These are phyloP conservation scores for Irpex lacteus DNA, from an alignment of 1,284 basidiomycete species.

Conservation along the genomic window DNA sequence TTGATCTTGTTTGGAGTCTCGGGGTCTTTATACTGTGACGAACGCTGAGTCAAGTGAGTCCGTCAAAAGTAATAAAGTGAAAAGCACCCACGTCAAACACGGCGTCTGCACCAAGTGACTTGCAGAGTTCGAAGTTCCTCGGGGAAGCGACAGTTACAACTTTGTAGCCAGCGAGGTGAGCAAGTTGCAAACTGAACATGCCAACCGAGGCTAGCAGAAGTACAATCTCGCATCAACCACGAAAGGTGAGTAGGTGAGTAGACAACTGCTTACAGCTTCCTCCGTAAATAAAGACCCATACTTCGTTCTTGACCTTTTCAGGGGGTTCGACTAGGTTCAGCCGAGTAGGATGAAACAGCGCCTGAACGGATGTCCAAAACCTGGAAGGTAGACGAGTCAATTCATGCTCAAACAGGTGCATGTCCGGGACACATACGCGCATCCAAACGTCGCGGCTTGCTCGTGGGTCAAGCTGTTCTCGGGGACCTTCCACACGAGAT, in stretches of 20 bases:
- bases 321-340: slow-evolving; percentile 21
- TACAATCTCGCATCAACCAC: background rate
- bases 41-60: background rate
- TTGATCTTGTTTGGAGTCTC: slow-evolving; percentile 23
- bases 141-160: slow-evolving; percentile 40
- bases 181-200: slow-evolving; percentile 42
- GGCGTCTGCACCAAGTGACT: slow-evolving; percentile 30
- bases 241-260: background rate
- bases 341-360: slow-evolving; percentile 23
- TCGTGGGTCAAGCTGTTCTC: background rate
- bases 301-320: slow-evolving; percentile 2
- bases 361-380: slow-evolving; percentile 31
- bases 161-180: slow-evolving; percentile 37
- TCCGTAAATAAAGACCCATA: slow-evolving; percentile 27
- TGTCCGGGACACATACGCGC: background rate
- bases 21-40: background rate
- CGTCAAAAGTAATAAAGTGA: background rate
- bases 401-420: background rate
- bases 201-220: slow-evolving; percentile 31
- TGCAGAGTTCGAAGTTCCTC: slow-evolving; percentile 35
- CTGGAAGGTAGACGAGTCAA: slow-evolving; percentile 2
- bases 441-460: background rate
- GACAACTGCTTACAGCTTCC: slow-evolving; percentile 19
- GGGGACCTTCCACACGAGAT: background rate
- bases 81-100: background rate